A percentile compares a stretch with the other conserved stretches of the same genome.
These are phyloP conservation scores for Lentithecium fluviatile DNA, from an alignment of 495 filamentous ascomycete species.

Conservation along the genomic window DNA sequence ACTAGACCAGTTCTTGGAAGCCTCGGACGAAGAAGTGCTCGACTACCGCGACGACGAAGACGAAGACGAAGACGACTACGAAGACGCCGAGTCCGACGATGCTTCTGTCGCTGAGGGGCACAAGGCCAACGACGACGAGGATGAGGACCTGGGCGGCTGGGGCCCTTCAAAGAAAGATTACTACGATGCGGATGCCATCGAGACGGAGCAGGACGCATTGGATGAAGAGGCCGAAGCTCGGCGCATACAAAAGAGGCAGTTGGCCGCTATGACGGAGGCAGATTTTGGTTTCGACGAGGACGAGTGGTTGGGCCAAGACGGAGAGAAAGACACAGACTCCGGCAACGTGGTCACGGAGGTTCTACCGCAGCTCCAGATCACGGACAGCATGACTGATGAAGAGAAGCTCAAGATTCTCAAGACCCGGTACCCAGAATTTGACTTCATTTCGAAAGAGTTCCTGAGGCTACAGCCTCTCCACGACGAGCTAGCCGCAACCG, in stretches of 20 bases:
- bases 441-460: constrained; percentile 78
- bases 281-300: constrained; percentile 91
- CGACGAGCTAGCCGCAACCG: constrained; percentile 55
- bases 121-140: constrained; percentile 46
- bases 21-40: constrained; percentile 87
- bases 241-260: constrained; percentile 82
- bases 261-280: constrained; percentile 78
- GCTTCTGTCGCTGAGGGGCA: constrained; percentile 13
- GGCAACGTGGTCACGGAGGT: constrained; percentile 68
- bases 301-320: constrained; percentile 66
- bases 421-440: constrained; percentile 86
- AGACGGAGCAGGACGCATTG: constrained; percentile 86
- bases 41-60: constrained; percentile 51
- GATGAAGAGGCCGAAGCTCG: constrained; percentile 90
- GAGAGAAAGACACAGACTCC: constrained; percentile 47
- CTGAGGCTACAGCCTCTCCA: constrained; percentile 66
- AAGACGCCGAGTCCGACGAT: constrained; percentile 48
- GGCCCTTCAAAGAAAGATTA: constrained; percentile 85
- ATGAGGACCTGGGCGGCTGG: constrained; percentile 78
- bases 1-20: constrained; percentile 59
- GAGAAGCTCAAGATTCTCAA: constrained; percentile 76
- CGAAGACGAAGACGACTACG: constrained; percentile 54
- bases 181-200: constrained; percentile 85
- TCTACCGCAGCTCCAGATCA: constrained; percentile 76
- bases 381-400: constrained; percentile 70